A percentile compares a stretch with the other conserved stretches of the same genome.
Evolutionary conservation across 306 rosid genomes (phyloP).

Genomic region (Boehmeria nivea): DNA sequence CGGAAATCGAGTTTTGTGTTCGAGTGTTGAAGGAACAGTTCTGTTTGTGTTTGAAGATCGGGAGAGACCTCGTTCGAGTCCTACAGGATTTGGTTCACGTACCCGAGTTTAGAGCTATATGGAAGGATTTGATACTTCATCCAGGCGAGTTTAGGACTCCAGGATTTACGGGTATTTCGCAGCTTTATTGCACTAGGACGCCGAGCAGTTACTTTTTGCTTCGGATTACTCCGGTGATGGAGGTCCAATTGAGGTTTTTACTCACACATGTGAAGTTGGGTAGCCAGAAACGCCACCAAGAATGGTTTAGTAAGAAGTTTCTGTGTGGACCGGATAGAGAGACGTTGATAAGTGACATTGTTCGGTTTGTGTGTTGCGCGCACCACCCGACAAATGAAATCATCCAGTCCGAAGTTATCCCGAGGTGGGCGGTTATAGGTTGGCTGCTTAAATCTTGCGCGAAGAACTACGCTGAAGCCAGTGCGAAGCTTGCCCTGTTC

Average conservation of each 20-base stretch:
- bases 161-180: slow-evolving; percentile 49
- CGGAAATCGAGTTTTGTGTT: slow-evolving; percentile 65
- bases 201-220: slow-evolving; percentile 50
- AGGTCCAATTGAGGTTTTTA: slow-evolving; percentile 55
- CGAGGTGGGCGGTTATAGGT: slow-evolving; percentile 86
- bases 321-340: slow-evolving; percentile 46
- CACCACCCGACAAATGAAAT: slow-evolving; percentile 85
- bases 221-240: slow-evolving; percentile 72
- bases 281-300: slow-evolving; percentile 56
- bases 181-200: slow-evolving; percentile 53
- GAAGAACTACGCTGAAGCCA: slow-evolving; percentile 43
- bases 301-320: slow-evolving; percentile 70
- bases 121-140: slow-evolving; percentile 48
- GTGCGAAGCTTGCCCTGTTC: slow-evolving; percentile 62
- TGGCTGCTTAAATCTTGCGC: slow-evolving; percentile 64
- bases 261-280: slow-evolving; percentile 70
- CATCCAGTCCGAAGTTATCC: slow-evolving; percentile 71
- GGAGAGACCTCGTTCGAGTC: slow-evolving; percentile 72
- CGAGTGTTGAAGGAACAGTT: slow-evolving; percentile 59
- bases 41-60: slow-evolving; percentile 57
- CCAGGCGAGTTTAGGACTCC: slow-evolving; percentile 37
- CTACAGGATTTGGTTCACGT: slow-evolving; percentile 65
- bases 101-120: slow-evolving; percentile 52
- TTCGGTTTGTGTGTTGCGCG: slow-evolving; percentile 74
- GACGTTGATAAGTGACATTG: slow-evolving; percentile 53